Evolutionary conservation across 2,329 filamentous ascomycete species (phyloP).

Genomic region (Pseudopyricularia javanii): DNA sequence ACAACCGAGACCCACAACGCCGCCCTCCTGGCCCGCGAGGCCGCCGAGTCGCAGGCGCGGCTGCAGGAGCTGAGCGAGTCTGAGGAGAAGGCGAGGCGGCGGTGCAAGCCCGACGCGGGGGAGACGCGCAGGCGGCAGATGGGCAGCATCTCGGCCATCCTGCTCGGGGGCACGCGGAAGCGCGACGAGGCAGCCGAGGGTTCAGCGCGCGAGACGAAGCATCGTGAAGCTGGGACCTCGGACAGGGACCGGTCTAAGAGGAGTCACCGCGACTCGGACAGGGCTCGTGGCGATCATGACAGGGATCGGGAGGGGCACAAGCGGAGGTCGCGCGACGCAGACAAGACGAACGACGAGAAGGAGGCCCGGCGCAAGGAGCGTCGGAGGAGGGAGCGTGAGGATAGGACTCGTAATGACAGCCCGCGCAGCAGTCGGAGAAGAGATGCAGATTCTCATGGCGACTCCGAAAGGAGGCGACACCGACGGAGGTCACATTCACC

Average conservation of each 20-base stretch:
- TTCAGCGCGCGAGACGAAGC: not conserved
- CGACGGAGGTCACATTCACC: constrained; percentile 11
- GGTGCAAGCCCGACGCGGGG: constrained; percentile 28
- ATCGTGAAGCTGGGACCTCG: not conserved
- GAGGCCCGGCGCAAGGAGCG: not conserved
- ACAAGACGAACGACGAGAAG: not conserved
- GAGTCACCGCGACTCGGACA: not conserved
- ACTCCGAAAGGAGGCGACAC: constrained; percentile 5
- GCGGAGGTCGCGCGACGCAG: not conserved
- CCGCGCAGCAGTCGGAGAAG: not conserved
- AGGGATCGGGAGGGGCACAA: not conserved
- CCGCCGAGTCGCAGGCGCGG: constrained; percentile 62
- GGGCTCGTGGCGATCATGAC: not conserved
- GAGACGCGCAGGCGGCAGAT: constrained; percentile 47
- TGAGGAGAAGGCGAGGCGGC: constrained; percentile 29
- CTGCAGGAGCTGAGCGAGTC: constrained; percentile 47
- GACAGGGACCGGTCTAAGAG: not conserved
- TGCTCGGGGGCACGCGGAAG: constrained; percentile 30
- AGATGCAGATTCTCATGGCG: not conserved
- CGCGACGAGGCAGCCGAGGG: constrained; percentile 5
- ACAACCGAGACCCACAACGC: constrained; percentile 85
- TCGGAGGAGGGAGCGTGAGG: constrained; percentile 4
- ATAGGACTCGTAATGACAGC: constrained; percentile 2
- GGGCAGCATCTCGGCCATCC: constrained; percentile 46
- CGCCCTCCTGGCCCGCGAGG: constrained; percentile 72